phyloP scores from a whole-genome alignment of 495 filamentous ascomycete genomes.

The Annulohypoxylon nitens region DNA sequence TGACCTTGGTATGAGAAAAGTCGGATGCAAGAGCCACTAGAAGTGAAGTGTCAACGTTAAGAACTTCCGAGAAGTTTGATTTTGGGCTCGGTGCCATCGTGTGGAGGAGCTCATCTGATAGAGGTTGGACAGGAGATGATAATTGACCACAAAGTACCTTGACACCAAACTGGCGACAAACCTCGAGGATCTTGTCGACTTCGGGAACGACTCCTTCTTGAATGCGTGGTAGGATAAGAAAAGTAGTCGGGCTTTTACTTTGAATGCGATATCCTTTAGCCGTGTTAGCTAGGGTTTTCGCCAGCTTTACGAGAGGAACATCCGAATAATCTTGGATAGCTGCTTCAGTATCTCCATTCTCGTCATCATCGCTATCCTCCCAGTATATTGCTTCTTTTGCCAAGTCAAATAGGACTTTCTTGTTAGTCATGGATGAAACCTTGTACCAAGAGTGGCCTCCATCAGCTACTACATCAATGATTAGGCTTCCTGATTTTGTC shows the following conservation, averaged over 20 bases:
- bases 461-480: slow-evolving; percentile 50
- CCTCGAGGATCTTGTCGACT: slow-evolving; percentile 44
- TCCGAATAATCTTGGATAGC: slow-evolving; percentile 32
- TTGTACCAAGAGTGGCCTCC: slow-evolving; percentile 51
- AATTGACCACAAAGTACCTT: slow-evolving; percentile 41
- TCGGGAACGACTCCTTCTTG: slow-evolving; percentile 41
- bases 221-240: slow-evolving; percentile 47
- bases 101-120: slow-evolving; percentile 63
- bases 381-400: slow-evolving; percentile 51
- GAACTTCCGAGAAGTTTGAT: slow-evolving; percentile 44
- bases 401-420: slow-evolving; percentile 47
- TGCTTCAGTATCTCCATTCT: slow-evolving; percentile 6
- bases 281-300: slow-evolving; percentile 40
- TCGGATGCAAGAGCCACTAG: slow-evolving; percentile 59
- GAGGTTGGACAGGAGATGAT: slow-evolving; percentile 31
- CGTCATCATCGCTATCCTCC: slow-evolving; percentile 47
- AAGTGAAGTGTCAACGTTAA: slow-evolving; percentile 60
- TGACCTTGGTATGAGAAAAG: slow-evolving; percentile 53
- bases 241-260: slow-evolving; percentile 35
- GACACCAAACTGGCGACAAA: slow-evolving; percentile 46
- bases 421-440: slow-evolving; percentile 51
- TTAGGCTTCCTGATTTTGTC: slow-evolving; percentile 38
- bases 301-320: slow-evolving; percentile 48
- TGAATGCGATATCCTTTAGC: slow-evolving; percentile 50
- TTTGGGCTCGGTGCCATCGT: slow-evolving; percentile 58